Evolutionary conservation across 495 filamentous ascomycete species (phyloP).

Genomic region (Penicillium soppii): DNA sequence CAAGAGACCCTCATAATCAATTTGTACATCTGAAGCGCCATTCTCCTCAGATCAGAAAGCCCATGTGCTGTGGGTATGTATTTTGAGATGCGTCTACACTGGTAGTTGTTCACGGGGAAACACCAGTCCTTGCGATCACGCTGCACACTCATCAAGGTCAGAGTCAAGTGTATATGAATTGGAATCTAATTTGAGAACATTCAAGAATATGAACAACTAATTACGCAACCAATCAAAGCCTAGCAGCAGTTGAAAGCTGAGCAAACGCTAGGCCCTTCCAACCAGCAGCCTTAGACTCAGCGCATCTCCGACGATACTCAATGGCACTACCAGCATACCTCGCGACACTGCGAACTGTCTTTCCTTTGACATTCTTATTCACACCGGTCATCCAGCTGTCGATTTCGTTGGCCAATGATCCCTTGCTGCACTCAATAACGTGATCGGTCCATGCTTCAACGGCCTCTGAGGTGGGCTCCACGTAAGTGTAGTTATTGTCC

Average conservation of each 20-base stretch:
- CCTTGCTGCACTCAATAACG: constrained; percentile 19
- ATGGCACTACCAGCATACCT: constrained; percentile 23
- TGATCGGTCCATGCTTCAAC: constrained; percentile 22
- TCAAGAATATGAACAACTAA: neutral
- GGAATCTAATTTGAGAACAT: too few relatives aligned
- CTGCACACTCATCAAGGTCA: too few relatives aligned
- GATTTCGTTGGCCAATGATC: constrained; percentile 16
- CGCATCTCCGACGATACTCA: constrained; percentile 22
- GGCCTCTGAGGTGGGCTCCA: constrained; percentile 16
- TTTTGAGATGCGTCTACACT: too few relatives aligned
- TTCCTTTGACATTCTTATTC: constrained; percentile 32
- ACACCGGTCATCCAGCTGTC: constrained; percentile 38
- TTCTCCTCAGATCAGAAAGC: too few relatives aligned
- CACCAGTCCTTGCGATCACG: too few relatives aligned
- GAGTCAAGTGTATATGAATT: too few relatives aligned
- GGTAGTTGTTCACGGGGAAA: too few relatives aligned
- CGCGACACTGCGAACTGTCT: constrained; percentile 29
- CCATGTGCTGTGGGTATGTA: too few relatives aligned
- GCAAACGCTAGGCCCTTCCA: constrained; percentile 17
- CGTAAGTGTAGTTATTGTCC: constrained; percentile 16
- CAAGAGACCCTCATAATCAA: too few relatives aligned
- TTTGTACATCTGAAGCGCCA: too few relatives aligned
- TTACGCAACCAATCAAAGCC: neutral
- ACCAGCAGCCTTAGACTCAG: constrained; percentile 15
- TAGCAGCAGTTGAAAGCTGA: neutral